Base-by-base conservation (phyloP, 371 early-diverging fungal genomes). In the Mortierella sp. region DNA sequence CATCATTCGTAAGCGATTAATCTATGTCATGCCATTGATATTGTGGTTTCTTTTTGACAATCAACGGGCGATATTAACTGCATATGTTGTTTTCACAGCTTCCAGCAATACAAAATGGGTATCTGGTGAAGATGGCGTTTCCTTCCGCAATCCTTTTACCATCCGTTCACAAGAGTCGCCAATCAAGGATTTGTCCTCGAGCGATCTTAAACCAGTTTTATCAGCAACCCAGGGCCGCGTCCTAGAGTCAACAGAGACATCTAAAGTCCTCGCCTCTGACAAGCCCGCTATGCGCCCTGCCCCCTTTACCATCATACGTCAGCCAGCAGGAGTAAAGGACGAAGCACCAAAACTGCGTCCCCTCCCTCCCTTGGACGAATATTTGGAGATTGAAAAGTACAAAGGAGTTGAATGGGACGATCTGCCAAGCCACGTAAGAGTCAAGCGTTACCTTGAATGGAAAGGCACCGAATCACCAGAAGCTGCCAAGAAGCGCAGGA, bases 381-480 rank as follows among this genome's bases (percentile, higher is more conserved):
- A 75, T 52, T 66, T 80, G n/a, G 80, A 80, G 47, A 59, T 80
- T 26, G 43, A 75, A n/a, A 75, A 71, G 47, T 80, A 80, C 16
- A 45, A 68, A 3, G 80, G 74, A 28, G 80, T 80, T 5, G 72
- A 65, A 45, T 80, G 80, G 80, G 72, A 80, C 10, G 55, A 68
- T 11, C 35, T 80, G 62, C 80, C 80, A 0, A 58, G 59, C 16
- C 39, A 64, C 39, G 64, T 80, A 55, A 75, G 66, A 57, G 66
- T 71, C 43, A 70, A 65, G 62, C 71, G 80, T 3, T 68, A 65
- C 14, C 18, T 80, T 12, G 68, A 75, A 10, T 80, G 80, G 80
- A 63, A 71, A 4, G 75, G 75, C 16, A 75, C 71, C 0, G 80
- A 80, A 35, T n/a, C 80, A n/a, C 80, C 80, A 1, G 75, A 75